Evolutionary conservation across 208 protist species (phyloP).

Genomic region (Trypanosoma mega): DNA sequence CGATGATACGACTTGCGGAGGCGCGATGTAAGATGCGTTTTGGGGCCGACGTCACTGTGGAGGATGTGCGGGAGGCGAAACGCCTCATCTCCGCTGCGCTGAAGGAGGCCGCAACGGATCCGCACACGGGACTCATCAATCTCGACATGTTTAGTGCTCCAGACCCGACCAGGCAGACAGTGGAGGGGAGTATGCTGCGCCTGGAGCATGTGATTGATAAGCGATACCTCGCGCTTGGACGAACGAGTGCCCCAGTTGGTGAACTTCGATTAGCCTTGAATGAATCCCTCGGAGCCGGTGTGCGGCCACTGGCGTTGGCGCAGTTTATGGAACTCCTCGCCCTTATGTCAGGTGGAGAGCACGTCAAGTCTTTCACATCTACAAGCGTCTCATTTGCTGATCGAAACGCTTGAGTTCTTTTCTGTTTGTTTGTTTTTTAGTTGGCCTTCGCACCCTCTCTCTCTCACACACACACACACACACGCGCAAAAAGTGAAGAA

Average conservation of each 20-base stretch:
- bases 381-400: conserved; percentile 60
- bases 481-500: too few relatives aligned
- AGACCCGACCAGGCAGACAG: conserved; percentile 74
- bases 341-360: conserved; percentile 70
- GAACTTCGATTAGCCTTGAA: conserved; percentile 76
- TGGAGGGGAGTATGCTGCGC: conserved; percentile 78
- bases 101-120: conserved; percentile 88
- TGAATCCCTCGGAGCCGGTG: conserved; percentile 45
- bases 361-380: conserved; percentile 70
- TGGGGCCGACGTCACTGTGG: conserved; percentile 50
- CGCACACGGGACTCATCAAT: conserved; percentile 85
- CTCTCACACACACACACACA: too few relatives aligned
- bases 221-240: conserved; percentile 45
- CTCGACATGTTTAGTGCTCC: conserved; percentile 89
- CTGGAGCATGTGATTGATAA: conserved; percentile 65
- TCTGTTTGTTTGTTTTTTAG: too few relatives aligned
- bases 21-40: conserved; percentile 92
- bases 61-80: conserved; percentile 92
- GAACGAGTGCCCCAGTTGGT: conserved; percentile 40
- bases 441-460: too few relatives aligned
- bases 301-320: conserved; percentile 52
- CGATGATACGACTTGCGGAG: conserved; percentile 97
- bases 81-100: conserved; percentile 85
- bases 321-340: conserved; percentile 86
- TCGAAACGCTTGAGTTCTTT: conserved; percentile 11